These are phyloP conservation scores for Salvia rosmarinus DNA, from an alignment of 257 asterid genomes.

Conservation along the genomic window DNA sequence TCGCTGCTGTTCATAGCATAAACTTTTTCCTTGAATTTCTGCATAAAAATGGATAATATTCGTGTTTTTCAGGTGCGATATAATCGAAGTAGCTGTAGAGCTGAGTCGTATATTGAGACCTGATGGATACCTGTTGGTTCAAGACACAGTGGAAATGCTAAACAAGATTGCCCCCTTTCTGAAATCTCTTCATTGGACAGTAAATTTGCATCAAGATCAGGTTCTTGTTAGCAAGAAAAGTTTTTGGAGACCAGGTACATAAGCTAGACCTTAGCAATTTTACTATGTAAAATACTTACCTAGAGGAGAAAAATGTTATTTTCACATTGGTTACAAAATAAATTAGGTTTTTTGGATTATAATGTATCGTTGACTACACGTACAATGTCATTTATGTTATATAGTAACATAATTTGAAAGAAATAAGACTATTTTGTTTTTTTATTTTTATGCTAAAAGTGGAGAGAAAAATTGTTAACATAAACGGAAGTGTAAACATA, in stretches of 20 bases:
- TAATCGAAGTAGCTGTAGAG: slow-evolving; percentile 75
- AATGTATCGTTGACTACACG: neutral
- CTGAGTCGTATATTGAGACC: slow-evolving; percentile 88
- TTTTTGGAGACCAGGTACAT: slow-evolving; percentile 74
- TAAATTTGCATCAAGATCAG: slow-evolving; percentile 62
- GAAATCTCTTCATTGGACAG: slow-evolving; percentile 81
- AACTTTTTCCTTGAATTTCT: neutral
- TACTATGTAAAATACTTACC: slow-evolving; percentile 26
- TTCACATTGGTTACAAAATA: slow-evolving; percentile 26
- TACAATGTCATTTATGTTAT: slow-evolving; percentile 4
- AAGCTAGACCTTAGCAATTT: slow-evolving; percentile 18
- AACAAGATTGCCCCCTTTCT: slow-evolving; percentile 56
- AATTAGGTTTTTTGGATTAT: slow-evolving; percentile 21
- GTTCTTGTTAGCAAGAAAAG: slow-evolving; percentile 84
- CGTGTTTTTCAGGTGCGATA: slow-evolving; percentile 68
- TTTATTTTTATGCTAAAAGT: neutral
- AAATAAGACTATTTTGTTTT: neutral
- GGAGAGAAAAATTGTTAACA: neutral
- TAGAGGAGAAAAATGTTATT: neutral
- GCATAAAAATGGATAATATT: neutral
- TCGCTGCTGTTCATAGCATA: neutral
- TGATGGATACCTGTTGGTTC: slow-evolving; percentile 79
- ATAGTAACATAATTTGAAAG: slow-evolving; percentile 1
- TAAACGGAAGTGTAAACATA: neutral
- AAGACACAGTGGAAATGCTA: slow-evolving; percentile 64